phyloP scores from a whole-genome alignment of 163 green algal genomes.

The Chloroidium sp. region DNA sequence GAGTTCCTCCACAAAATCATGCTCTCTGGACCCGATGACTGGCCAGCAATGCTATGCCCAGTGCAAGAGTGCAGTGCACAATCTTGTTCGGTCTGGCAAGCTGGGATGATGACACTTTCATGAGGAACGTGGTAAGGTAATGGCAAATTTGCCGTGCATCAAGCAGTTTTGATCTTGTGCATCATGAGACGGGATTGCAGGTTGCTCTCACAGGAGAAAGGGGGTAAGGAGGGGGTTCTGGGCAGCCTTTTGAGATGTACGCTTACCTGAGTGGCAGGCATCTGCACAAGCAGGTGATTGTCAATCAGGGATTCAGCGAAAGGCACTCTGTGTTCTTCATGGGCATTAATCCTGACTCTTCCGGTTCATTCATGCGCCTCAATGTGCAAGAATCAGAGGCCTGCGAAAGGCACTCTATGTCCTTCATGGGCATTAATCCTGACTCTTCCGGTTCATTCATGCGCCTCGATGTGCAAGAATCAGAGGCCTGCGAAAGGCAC shows the following conservation, averaged over 20 bases:
- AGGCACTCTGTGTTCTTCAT: background rate
- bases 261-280: slow-evolving; percentile 75
- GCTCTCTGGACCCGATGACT: background rate
- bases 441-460: background rate
- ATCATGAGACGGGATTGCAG: background rate
- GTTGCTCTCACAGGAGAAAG: background rate
- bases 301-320: background rate
- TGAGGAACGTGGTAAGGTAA: too few species aligned
- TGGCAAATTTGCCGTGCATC: too few species aligned
- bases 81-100: too few species aligned
- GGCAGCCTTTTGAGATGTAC: background rate
- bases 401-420: background rate
- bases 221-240: background rate
- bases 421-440: too few species aligned
- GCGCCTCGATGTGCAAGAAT: background rate
- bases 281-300: slow-evolving; percentile 29
- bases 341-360: too few species aligned
- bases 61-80: background rate
- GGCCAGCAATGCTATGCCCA: background rate
- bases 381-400: background rate
- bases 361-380: background rate
- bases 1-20: background rate
- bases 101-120: too few species aligned
- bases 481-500: background rate
- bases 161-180: too few species aligned